phyloP scores from a whole-genome alignment of 2,329 filamentous ascomycete genomes.

The Colletotrichum sp. region DNA sequence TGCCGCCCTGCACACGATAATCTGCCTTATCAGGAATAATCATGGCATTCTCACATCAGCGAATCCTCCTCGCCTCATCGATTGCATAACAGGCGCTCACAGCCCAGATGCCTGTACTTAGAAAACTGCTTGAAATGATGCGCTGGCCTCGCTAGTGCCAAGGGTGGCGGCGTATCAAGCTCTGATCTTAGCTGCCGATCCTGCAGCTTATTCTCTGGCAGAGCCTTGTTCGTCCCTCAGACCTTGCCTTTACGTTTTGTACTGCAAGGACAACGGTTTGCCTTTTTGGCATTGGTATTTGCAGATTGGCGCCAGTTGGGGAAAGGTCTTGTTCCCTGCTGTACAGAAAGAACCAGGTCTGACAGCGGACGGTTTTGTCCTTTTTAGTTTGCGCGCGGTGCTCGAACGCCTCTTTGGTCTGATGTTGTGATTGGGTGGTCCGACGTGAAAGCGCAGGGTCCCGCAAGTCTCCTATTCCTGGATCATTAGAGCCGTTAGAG shows the following conservation, averaged over 20 bases:
- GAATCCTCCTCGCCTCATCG: not conserved
- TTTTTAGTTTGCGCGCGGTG: not conserved
- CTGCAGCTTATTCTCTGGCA: not conserved
- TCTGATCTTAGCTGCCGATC: conserved; percentile 6
- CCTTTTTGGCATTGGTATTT: not conserved
- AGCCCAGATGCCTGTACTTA: not conserved
- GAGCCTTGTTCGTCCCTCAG: not conserved
- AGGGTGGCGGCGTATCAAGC: conserved; percentile 7
- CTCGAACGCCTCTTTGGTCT: conserved; percentile 6
- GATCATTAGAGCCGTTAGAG: not conserved
- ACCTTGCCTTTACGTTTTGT: not conserved
- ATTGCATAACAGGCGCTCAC: not conserved
- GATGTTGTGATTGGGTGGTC: not conserved
- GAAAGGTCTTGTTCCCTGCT: not conserved
- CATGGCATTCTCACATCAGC: not conserved
- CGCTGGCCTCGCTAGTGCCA: not conserved
- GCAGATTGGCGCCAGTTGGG: not conserved
- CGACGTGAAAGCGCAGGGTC: not conserved
- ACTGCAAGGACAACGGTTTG: not conserved
- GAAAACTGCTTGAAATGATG: not conserved
- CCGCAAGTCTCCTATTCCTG: not conserved
- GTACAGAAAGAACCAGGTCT: not conserved
- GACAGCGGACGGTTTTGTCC: not conserved
- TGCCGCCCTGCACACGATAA: not conserved
- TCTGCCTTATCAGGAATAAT: not conserved